These are phyloP conservation scores for Tephrocybe rancida DNA, from an alignment of 768 basidiomycete species.

Conservation along the genomic window DNA sequence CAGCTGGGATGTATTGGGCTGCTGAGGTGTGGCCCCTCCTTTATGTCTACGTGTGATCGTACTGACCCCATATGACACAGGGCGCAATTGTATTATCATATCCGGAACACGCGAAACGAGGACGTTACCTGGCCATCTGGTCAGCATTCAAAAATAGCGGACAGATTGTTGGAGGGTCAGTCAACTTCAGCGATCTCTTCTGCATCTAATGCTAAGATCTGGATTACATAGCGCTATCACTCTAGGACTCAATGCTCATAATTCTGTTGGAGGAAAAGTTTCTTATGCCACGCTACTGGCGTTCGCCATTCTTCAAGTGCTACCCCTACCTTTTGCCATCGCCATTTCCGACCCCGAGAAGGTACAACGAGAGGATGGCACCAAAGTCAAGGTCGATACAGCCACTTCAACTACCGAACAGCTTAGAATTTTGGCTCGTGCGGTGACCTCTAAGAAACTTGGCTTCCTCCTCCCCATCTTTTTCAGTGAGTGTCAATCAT, in stretches of 20 bases:
- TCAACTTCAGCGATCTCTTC: not conserved
- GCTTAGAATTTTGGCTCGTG: conserved; percentile 10
- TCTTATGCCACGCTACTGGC: conserved; percentile 15
- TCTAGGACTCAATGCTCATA: conserved; percentile 18
- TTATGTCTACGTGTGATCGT: not conserved
- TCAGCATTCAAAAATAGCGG: conserved; percentile 11
- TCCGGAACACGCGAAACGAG: conserved; percentile 16
- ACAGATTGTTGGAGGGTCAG: conserved; percentile 19
- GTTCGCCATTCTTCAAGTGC: conserved; percentile 19
- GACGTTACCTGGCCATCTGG: conserved; percentile 16
- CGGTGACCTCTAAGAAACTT: conserved; percentile 12
- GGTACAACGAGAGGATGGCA: conserved; percentile 20
- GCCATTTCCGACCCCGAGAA: conserved; percentile 17
- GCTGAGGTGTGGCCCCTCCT: conserved; percentile 13
- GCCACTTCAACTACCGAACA: conserved; percentile 17
- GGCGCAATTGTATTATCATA: conserved; percentile 15
- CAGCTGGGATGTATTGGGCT: conserved; percentile 19
- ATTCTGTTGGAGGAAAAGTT: conserved; percentile 19
- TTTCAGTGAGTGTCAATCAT: conserved; percentile 12
- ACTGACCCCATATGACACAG: not conserved
- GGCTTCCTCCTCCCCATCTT: conserved; percentile 15
- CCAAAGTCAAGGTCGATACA: conserved; percentile 16
- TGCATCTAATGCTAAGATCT: not conserved
- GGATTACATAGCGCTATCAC: conserved; percentile 4
- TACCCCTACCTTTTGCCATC: conserved; percentile 13